Base-by-base conservation (phyloP, 2,329 filamentous ascomycete species). In the Paraphoma chrysanthemicola region DNA sequence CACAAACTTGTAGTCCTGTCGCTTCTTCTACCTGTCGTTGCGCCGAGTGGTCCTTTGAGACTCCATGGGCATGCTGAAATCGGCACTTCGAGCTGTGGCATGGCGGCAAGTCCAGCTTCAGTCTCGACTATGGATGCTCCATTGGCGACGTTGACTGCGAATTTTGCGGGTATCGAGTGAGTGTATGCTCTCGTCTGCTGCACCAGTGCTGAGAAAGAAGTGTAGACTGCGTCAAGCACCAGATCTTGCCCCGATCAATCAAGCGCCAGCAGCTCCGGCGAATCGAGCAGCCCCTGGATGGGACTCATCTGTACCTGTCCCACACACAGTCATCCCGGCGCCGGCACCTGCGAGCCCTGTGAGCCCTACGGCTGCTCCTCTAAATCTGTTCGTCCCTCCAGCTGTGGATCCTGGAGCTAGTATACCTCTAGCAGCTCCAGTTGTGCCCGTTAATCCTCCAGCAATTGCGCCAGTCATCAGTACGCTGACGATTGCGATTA, bases 171-270 rank as follows among this genome's bases (percentile, higher is more conserved):
- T 4, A 36, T 49, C 38, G 23, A 49, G 47, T 49, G 12, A 16
- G 47, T 42, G 28, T 2, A 9, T 30, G 6, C 4, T 6, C 11
- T 11, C 2, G 1, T 30, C 18, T 30, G 14, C 16, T 30, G 6
- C 1, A n/a, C 33, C 49, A 53, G 46, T 57, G 29, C 3, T 48
- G 30, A 11, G 39, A 16, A n/a, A 23, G 8, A 1, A 14, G n/a
- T 11, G 18, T 29, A 68, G 65, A 39, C 57, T 64, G 6, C 63
- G 59, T 53, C 60, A 63, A 50, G 59, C 31, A 47, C 52, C 54
- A 14, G 58, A 31, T 10, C 10, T 54, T 18, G 57, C 46, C 17
- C 51, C 47, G 33, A 38, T 38, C 39, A 42, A 42, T 8, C 45
- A 38, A 23, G 31, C 12, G 39, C 44, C 42, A 28, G 57, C 54